These are phyloP conservation scores for Postia placenta DNA, from an alignment of 768 basidiomycete species.

Conservation along the genomic window DNA sequence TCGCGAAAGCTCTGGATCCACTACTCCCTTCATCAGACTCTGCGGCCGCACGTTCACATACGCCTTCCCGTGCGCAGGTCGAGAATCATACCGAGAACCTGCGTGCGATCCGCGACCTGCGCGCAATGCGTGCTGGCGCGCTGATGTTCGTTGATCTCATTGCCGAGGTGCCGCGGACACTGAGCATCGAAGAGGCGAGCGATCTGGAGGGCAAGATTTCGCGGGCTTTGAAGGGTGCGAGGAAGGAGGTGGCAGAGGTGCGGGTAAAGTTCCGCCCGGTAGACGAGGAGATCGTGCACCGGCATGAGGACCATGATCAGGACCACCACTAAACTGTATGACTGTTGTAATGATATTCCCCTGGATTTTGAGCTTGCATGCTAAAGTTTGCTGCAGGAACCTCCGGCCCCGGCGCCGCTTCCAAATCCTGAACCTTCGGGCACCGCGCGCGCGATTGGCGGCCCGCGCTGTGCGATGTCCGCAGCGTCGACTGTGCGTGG, in stretches of 20 bases:
- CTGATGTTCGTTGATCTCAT: conserved; percentile 79
- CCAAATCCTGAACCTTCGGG: conserved; percentile 33
- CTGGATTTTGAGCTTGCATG: no score
- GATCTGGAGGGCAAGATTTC: conserved; percentile 59
- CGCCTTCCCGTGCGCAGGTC: conserved; percentile 4
- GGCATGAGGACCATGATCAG: background rate
- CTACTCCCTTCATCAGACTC: conserved; percentile 33
- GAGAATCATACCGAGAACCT: conserved; percentile 23
- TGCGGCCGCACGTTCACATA: conserved; percentile 5
- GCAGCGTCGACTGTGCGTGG: conserved; percentile 21
- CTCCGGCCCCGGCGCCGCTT: conserved; percentile 28
- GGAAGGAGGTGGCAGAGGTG: conserved; percentile 70
- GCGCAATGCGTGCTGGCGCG: conserved; percentile 76
- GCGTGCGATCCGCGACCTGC: conserved; percentile 45
- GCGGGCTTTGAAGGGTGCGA: conserved; percentile 43
- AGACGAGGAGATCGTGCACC: conserved; percentile 10
- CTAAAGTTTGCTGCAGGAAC: no score
- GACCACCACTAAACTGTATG: background rate
- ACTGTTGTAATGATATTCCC: background rate
- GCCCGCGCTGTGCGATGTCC: conserved; percentile 31
- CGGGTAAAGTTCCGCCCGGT: conserved; percentile 54
- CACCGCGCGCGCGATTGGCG: conserved; percentile 28
- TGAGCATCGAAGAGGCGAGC: conserved; percentile 54
- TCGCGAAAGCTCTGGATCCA: conserved; percentile 54
- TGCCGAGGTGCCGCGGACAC: conserved; percentile 55